Evolutionary conservation across 2,329 filamentous ascomycete species (phyloP).

Genomic region (Sporothrix mexicana): DNA sequence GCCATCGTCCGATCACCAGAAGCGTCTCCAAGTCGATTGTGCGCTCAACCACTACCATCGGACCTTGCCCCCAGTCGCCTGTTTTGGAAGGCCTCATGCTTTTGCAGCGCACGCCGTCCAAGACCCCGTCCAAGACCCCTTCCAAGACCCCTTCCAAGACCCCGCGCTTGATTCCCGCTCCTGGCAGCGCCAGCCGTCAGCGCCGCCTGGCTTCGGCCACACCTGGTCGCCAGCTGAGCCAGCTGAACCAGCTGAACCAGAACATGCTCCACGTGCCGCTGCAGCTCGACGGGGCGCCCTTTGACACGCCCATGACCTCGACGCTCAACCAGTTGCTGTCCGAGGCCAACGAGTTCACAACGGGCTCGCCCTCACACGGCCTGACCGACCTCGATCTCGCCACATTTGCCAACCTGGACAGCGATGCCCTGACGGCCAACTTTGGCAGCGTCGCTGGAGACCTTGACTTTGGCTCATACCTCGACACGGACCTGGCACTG

Average conservation of each 20-base stretch:
- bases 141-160: constrained; percentile 55
- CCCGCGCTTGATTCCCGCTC: constrained; percentile 44
- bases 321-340: constrained; percentile 69
- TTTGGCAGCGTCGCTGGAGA: constrained; percentile 38
- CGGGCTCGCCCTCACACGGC: constrained; percentile 47
- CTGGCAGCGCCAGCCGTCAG: constrained; percentile 44
- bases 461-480: constrained; percentile 56
- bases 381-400: constrained; percentile 53
- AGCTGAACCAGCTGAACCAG: constrained; percentile 19
- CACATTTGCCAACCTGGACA: constrained; percentile 49
- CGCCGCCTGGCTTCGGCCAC: constrained; percentile 47
- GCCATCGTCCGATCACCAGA: constrained; percentile 65
- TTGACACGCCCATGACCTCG: constrained; percentile 65
- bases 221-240: constrained; percentile 26
- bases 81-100: constrained; percentile 45
- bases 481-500: constrained; percentile 55
- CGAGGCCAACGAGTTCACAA: constrained; percentile 56
- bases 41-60: constrained; percentile 50
- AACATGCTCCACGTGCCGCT: constrained; percentile 47
- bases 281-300: constrained; percentile 44
- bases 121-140: constrained; percentile 56
- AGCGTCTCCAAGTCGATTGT: constrained; percentile 62
- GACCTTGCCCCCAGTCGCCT: constrained; percentile 50
- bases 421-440: constrained; percentile 43
- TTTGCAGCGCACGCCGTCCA: constrained; percentile 56